phyloP scores from a whole-genome alignment of 495 filamentous ascomycete genomes.

The Penicillium canariense region DNA sequence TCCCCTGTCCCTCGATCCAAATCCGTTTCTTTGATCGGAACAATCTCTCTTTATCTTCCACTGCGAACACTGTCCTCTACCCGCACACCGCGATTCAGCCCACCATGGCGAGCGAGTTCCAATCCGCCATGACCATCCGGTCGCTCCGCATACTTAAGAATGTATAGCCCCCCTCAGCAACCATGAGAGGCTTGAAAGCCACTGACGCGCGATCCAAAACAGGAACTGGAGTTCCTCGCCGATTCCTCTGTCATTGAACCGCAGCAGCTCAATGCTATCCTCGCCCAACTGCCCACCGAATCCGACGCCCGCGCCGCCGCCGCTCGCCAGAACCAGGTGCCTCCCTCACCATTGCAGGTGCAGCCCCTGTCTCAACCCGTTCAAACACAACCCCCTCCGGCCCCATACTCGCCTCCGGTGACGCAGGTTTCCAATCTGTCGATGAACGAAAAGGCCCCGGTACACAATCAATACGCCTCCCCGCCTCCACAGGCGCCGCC shows the following conservation, averaged over 20 bases:
- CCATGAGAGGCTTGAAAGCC: background rate
- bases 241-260: constrained; percentile 73
- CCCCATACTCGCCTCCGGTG: constrained; percentile 41
- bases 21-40: background rate
- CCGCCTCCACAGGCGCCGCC: constrained; percentile 51
- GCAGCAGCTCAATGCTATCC: constrained; percentile 66
- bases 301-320: constrained; percentile 35
- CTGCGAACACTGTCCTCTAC: background rate
- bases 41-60: background rate
- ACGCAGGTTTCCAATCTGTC: constrained; percentile 47
- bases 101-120: constrained; percentile 43
- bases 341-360: constrained; percentile 9
- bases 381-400: constrained; percentile 35
- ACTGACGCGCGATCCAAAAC: constrained; percentile 10
- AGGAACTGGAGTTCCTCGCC: constrained; percentile 91
- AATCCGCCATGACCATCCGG: constrained; percentile 64
- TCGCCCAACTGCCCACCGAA: constrained; percentile 69
- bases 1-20: background rate
- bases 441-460: constrained; percentile 53
- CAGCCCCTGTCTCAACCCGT: constrained; percentile 30
- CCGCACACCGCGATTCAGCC: background rate
- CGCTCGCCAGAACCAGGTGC: constrained; percentile 12
- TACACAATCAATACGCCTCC: constrained; percentile 48
- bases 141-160: constrained; percentile 83
- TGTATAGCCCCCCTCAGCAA: constrained; percentile 46